Percentiles rank a stretch among this genome's conserved stretches.
Evolutionary conservation across 305 asterid genomes (phyloP).

Genomic region (Solanum hybrid): DNA sequence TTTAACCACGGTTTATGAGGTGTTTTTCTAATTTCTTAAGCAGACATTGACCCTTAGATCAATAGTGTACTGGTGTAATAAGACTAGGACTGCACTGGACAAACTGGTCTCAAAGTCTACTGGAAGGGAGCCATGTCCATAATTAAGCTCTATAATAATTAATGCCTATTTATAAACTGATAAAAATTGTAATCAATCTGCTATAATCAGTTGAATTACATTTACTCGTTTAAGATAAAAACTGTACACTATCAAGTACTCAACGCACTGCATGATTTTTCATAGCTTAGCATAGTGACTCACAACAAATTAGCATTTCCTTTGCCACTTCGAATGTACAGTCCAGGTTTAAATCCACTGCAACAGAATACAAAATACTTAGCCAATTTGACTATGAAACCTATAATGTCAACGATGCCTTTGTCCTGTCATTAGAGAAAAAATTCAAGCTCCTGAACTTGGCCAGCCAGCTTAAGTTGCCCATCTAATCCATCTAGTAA

Average conservation of each 20-base stretch:
- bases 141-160: background rate
- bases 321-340: background rate
- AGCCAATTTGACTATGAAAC: background rate
- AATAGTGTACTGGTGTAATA: background rate
- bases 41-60: background rate
- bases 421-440: background rate
- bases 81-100: background rate
- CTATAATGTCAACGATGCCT: background rate
- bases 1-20: background rate
- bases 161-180: background rate
- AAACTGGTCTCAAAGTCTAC: background rate
- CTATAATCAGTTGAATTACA: background rate
- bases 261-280: background rate
- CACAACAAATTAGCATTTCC: background rate
- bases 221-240: background rate
- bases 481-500: constrained; percentile 32
- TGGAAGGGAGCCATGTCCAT: background rate
- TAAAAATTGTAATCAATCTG: background rate
- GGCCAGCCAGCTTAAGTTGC: constrained; percentile 35
- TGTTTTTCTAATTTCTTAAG: background rate
- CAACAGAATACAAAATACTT: background rate
- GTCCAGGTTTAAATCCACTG: background rate
- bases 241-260: background rate
- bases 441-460: constrained; percentile 9
- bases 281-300: background rate